phyloP scores from a whole-genome alignment of 2,329 filamentous ascomycete species.

The Paraphaeosphaeria sporulosa region DNA sequence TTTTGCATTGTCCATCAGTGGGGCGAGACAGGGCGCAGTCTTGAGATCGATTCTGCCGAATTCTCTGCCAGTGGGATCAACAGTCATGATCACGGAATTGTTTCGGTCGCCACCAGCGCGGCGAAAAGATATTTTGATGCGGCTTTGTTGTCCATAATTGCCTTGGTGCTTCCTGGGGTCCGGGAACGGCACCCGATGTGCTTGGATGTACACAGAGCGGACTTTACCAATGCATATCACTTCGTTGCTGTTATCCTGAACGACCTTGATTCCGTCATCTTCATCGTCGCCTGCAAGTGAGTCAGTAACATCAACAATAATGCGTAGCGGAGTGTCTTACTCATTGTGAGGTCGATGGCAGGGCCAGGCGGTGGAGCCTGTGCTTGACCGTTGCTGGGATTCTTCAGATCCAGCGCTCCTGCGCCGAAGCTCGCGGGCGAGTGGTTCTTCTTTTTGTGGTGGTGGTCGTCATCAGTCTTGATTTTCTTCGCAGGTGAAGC shows the following conservation, averaged over 20 bases:
- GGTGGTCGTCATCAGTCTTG: constrained; percentile 33
- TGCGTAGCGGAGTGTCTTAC: constrained; percentile 25
- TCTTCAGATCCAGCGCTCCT: constrained; percentile 55
- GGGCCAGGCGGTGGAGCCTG: constrained; percentile 14
- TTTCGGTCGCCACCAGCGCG: constrained; percentile 63
- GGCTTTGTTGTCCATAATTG: constrained; percentile 66
- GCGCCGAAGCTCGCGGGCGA: constrained; percentile 28
- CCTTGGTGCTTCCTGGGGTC: constrained; percentile 69
- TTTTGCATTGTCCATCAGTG: constrained; percentile 71
- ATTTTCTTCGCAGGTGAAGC: constrained; percentile 56
- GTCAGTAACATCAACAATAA: constrained; percentile 25
- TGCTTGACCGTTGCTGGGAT: constrained; percentile 19
- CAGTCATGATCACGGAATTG: constrained; percentile 75
- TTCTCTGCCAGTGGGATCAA: constrained; percentile 73
- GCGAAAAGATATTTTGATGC: constrained; percentile 75
- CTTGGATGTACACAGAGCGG: constrained; percentile 71
- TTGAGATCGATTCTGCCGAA: constrained; percentile 79
- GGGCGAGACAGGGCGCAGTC: constrained; percentile 72
- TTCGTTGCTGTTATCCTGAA: constrained; percentile 68
- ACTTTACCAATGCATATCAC: constrained; percentile 85
- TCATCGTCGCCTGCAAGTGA: constrained; percentile 60
- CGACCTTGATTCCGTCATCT: constrained; percentile 63
- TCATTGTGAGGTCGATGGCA: constrained; percentile 46
- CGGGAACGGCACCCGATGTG: constrained; percentile 71
- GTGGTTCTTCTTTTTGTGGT: constrained; percentile 19